Conservation (phyloP, 2,329 filamentous ascomycete species). For the Cladophialophora carrionii region DNA sequence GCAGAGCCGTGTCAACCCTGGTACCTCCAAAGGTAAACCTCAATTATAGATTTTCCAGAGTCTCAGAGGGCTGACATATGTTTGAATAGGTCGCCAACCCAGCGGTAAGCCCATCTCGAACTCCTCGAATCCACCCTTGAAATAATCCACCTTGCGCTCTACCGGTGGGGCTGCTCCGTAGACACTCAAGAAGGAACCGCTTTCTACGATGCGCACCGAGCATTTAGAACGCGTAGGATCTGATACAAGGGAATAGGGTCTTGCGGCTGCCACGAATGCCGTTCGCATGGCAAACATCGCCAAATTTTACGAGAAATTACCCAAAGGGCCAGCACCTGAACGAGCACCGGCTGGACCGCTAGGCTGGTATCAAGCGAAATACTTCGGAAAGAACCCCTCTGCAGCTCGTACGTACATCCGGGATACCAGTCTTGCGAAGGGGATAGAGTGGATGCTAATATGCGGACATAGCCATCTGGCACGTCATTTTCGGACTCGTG, state of each 20-base stretch:
- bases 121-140: neutral
- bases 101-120: slow-evolving; percentile 27
- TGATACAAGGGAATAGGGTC: slow-evolving; percentile 64
- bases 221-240: slow-evolving; percentile 7
- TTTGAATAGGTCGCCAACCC: slow-evolving; percentile 29
- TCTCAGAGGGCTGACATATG: slow-evolving; percentile 22
- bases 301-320: slow-evolving; percentile 98
- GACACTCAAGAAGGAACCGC: neutral
- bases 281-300: slow-evolving; percentile 97
- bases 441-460: slow-evolving; percentile 12
- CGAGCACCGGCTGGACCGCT: slow-evolving; percentile 79
- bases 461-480: slow-evolving; percentile 72
- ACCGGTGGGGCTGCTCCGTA: neutral
- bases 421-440: too few species aligned
- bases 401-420: slow-evolving; percentile 72
- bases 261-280: slow-evolving; percentile 93
- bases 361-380: slow-evolving; percentile 79
- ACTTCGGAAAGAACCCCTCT: slow-evolving; percentile 94
- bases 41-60: slow-evolving; percentile 4
- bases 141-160: neutral
- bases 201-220: neutral
- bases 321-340: slow-evolving; percentile 85
- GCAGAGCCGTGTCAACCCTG: slow-evolving; percentile 93
- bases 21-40: slow-evolving; percentile 90
- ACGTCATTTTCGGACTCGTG: slow-evolving; percentile 77